Evolutionary conservation across 164 flowering plant genomes (phyloP).

Genomic region (Magnolia sinica): DNA sequence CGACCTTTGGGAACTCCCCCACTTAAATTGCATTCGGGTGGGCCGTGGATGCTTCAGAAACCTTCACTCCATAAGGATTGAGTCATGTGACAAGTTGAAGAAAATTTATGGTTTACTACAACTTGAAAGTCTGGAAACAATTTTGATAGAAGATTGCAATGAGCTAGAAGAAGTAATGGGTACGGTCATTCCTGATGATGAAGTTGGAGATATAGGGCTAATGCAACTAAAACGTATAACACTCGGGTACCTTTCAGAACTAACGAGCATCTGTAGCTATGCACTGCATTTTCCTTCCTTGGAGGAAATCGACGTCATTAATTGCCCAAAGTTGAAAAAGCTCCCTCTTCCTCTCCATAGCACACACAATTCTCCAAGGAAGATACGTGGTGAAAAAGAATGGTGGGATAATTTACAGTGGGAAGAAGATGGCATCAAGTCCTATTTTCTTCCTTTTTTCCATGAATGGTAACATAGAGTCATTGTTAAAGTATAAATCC

Average conservation of each 20-base stretch:
- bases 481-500: too few species aligned
- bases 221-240: slow-evolving; percentile 3
- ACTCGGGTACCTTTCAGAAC: background rate
- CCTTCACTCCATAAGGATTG: background rate
- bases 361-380: too few species aligned
- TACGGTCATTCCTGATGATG: background rate
- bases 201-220: background rate
- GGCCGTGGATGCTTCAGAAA: background rate
- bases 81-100: slow-evolving; percentile 9
- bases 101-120: slow-evolving; percentile 8
- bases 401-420: too few species aligned
- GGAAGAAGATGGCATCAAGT: too few species aligned
- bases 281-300: slow-evolving; percentile 11
- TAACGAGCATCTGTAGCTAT: slow-evolving; percentile 12
- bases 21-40: background rate
- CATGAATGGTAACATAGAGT: too few species aligned
- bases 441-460: too few species aligned
- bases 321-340: slow-evolving; percentile 5
- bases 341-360: too few species aligned
- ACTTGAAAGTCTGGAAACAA: background rate
- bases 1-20: background rate
- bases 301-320: background rate
- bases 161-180: slow-evolving; percentile 11
- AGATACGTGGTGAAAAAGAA: too few species aligned
- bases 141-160: background rate